Conservation (phyloP, 2,329 filamentous ascomycete genomes). For the Penicillium sp. region DNA sequence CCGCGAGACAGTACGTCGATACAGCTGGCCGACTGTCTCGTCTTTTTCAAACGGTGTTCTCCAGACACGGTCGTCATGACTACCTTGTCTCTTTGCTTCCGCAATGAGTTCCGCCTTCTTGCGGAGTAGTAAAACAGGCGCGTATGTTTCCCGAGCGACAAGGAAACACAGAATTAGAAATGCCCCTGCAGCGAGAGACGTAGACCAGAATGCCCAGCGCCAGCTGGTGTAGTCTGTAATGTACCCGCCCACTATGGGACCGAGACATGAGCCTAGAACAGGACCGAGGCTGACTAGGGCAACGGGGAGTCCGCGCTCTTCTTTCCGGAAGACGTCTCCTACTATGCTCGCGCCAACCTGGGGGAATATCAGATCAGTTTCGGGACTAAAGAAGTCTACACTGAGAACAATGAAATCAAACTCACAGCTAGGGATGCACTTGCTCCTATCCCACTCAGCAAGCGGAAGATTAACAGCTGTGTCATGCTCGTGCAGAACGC, state of each 20-base stretch:
- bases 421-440: constrained; percentile 7
- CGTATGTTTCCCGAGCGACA: constrained; percentile 7
- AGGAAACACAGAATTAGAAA: constrained; percentile 3
- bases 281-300: constrained; percentile 11
- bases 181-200: constrained; percentile 6
- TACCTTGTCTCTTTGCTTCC: not conserved
- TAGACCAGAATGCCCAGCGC: constrained; percentile 15
- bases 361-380: not conserved
- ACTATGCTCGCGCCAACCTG: constrained; percentile 16
- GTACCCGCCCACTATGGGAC: constrained; percentile 12
- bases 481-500: not conserved
- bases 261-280: constrained; percentile 11
- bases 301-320: constrained; percentile 12
- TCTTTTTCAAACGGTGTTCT: constrained; percentile 6
- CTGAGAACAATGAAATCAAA: not conserved
- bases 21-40: constrained; percentile 1
- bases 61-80: not conserved
- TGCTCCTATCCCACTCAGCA: constrained; percentile 1
- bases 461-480: constrained; percentile 2
- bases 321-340: constrained; percentile 13
- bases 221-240: constrained; percentile 14
- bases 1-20: constrained; percentile 44
- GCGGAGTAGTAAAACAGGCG: constrained; percentile 5
- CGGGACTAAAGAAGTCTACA: not conserved
- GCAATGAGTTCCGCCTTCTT: not conserved